These are phyloP conservation scores for Hericium coralloides DNA, from an alignment of 768 basidiomycete species.

Conservation along the genomic window DNA sequence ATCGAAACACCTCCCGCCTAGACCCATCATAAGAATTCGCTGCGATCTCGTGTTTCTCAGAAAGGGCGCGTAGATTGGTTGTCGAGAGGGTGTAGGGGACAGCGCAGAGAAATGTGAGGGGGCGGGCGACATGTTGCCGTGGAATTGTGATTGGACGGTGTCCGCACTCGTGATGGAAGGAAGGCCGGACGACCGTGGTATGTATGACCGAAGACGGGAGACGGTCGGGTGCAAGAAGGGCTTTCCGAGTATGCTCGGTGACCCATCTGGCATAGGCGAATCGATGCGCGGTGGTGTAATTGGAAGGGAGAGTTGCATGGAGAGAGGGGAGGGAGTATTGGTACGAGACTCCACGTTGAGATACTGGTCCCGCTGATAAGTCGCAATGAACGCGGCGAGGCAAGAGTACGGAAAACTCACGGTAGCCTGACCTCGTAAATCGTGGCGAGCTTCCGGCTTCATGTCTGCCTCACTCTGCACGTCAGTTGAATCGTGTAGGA, in stretches of 20 bases:
- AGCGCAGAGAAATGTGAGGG: conserved; percentile 63
- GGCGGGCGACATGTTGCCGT: conserved; percentile 40
- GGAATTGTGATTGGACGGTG: conserved; percentile 28
- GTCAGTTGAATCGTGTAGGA: conserved; percentile 25
- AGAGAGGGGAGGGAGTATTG: conserved; percentile 25
- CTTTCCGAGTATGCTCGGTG: conserved; percentile 33
- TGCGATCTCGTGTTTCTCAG: conserved; percentile 15
- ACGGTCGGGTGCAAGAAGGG: conserved; percentile 67
- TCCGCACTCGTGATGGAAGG: conserved; percentile 34
- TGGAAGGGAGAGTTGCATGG: conserved; percentile 22
- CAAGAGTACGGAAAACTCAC: conserved; percentile 24
- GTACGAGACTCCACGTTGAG: conserved; percentile 22
- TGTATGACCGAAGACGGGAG: conserved; percentile 70
- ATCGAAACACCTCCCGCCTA: conserved; percentile 60
- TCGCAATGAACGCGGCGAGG: conserved; percentile 17
- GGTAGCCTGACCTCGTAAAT: conserved; percentile 5
- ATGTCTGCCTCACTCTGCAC: background rate
- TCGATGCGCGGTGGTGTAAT: conserved; percentile 31
- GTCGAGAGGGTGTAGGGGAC: conserved; percentile 58
- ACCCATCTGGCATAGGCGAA: conserved; percentile 26
- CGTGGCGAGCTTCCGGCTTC: background rate
- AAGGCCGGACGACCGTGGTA: conserved; percentile 36
- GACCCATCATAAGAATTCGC: conserved; percentile 14
- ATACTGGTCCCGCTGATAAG: conserved; percentile 22
- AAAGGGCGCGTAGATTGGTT: conserved; percentile 33